These are phyloP conservation scores for Ophiocordyceps sinensis DNA, from an alignment of 2,329 filamentous ascomycete genomes.

Conservation along the genomic window DNA sequence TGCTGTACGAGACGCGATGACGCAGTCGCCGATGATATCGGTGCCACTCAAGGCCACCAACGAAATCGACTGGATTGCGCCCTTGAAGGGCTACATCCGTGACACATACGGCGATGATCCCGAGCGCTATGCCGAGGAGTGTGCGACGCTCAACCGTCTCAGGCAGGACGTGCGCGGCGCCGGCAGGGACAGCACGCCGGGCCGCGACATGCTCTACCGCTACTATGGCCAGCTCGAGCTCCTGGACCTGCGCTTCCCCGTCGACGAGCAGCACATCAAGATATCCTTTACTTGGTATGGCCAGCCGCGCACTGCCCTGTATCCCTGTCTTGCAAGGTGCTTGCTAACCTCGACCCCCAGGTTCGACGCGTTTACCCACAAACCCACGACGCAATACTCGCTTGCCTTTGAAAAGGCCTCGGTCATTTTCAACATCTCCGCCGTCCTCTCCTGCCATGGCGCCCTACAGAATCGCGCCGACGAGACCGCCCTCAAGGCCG, in stretches of 20 bases:
- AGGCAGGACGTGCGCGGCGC: slow-evolving; percentile 97
- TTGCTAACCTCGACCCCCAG: slow-evolving; percentile 30
- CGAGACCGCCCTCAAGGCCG: slow-evolving; percentile 84
- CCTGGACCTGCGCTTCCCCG: slow-evolving; percentile 84
- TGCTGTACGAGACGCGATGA: slow-evolving; percentile 32
- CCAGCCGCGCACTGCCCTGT: neutral
- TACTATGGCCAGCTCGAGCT: slow-evolving; percentile 97
- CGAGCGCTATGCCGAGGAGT: slow-evolving; percentile 91
- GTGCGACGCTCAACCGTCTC: slow-evolving; percentile 80
- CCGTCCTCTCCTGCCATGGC: slow-evolving; percentile 90
- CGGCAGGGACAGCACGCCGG: slow-evolving; percentile 89
- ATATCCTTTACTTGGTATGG: slow-evolving; percentile 91
- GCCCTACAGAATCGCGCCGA: slow-evolving; percentile 85
- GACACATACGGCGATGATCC: slow-evolving; percentile 93
- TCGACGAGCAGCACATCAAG: slow-evolving; percentile 98
- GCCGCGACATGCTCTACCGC: slow-evolving; percentile 82
- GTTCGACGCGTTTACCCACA: slow-evolving; percentile 99
- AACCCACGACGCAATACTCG: slow-evolving; percentile 92
- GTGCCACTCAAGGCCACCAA: slow-evolving; percentile 86
- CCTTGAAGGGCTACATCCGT: slow-evolving; percentile 85
- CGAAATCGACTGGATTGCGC: slow-evolving; percentile 95
- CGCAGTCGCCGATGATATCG: slow-evolving; percentile 89
- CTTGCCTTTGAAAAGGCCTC: slow-evolving; percentile 96
- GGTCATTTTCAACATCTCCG: slow-evolving; percentile 98
- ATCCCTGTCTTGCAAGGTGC: neutral